phyloP scores from a whole-genome alignment of 2,329 filamentous ascomycete species.

The Phialophora macrospora region DNA sequence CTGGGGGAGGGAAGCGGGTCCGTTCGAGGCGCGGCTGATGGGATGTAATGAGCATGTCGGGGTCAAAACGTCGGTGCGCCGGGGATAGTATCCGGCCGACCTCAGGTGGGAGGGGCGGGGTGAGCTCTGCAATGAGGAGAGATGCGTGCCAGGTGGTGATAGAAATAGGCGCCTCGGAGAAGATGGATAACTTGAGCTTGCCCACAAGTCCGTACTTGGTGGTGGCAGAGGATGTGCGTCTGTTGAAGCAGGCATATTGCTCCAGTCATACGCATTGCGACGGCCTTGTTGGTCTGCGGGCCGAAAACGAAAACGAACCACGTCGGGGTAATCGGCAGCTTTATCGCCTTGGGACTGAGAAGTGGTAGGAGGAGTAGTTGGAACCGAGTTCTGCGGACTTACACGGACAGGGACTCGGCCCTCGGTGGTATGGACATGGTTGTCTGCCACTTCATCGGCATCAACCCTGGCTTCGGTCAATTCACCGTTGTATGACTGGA shows the following conservation, averaged over 20 bases:
- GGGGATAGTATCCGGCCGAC: not conserved
- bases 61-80: not conserved
- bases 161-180: not conserved
- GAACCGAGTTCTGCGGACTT: too few species aligned
- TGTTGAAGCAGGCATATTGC: not conserved
- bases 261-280: constrained; percentile 17
- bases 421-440: not conserved
- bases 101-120: not conserved
- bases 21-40: not conserved
- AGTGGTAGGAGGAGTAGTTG: not conserved
- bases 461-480: not conserved
- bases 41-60: not conserved
- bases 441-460: not conserved
- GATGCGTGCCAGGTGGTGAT: not conserved
- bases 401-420: not conserved
- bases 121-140: not conserved
- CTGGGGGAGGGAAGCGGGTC: not conserved
- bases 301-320: not conserved
- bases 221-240: not conserved
- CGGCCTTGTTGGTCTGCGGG: constrained; percentile 1
- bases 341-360: not conserved
- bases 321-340: not conserved
- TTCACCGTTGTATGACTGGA: not conserved
- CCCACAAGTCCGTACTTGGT: not conserved
- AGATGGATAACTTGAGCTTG: not conserved